Evolutionary conservation across 1,284 basidiomycete species (phyloP), one percentile per base, ranked within the genome.

Genomic region (Malassezia sympodialis): DNA sequence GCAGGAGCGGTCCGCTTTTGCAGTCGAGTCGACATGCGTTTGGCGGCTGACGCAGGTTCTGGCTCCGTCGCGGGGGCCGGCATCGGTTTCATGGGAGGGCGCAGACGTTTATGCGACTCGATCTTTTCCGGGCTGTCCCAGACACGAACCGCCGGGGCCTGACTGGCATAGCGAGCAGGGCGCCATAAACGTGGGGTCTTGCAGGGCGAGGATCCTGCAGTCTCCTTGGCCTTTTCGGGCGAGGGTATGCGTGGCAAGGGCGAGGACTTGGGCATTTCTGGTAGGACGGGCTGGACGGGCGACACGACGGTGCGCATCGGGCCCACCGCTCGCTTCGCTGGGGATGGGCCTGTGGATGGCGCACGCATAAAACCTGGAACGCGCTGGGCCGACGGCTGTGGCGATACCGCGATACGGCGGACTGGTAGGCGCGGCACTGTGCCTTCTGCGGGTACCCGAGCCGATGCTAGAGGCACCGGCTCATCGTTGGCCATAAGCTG

Each of bases 81-180:
- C 32, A 34, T 15, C 14, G 32, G n/a, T n/a, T 34, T 4, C 32
- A 3, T 34, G 11, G 32, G 32, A 19, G 26, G 5, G 26, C 28
- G 43, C 19, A 17, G 8, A 32, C 19, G 43, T 28, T 26, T 30
- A 12, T 30, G 8, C 28, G 24, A 42, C 8, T 39, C 28, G 8
- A 24, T 30, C 48, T 28, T 50, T 40, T 40, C 50, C 1, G 50
- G 49, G 27, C 37, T 51, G 28, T 57, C 55, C 49, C 55, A 52
- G 12, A 57, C 55, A 30, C 55, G 55, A 19, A 32, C 40, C 15
- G 55, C 55, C 23, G 55, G 55, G 1, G 45, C 49, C 12, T 31
- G 31, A n/a, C 21, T 43, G 8, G 50, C 30, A 26, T 48, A 57
- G n/a, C 43, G 41, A 6, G 35, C 28, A 2, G 51, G 55, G 6